Percentiles rank a stretch among this genome's conserved stretches.
Evolutionary conservation across 441 rosid genomes (phyloP).

Genomic region (Geranium incanum): DNA sequence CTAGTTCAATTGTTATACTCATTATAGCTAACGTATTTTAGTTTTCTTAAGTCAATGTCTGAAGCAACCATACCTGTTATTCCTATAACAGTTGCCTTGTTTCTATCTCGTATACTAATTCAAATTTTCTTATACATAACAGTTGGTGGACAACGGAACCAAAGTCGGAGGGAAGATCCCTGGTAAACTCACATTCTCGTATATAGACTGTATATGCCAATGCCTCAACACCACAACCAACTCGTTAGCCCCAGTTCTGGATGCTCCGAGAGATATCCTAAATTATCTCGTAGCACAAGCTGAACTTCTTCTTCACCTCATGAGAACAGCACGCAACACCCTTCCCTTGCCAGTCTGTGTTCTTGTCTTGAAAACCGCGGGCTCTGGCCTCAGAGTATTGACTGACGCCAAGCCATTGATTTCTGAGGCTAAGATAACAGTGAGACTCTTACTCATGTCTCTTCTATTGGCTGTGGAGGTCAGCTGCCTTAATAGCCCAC

Average conservation of each 20-base stretch:
- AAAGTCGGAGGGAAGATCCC: slow-evolving; percentile 37
- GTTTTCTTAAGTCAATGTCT: not conserved
- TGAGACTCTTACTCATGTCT: slow-evolving; percentile 56
- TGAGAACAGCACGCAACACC: slow-evolving; percentile 38
- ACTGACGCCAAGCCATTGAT: slow-evolving; percentile 41
- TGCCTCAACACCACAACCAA: slow-evolving; percentile 34
- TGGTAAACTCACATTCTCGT: slow-evolving; percentile 40
- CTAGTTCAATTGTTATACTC: not conserved
- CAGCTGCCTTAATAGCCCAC: slow-evolving; percentile 25
- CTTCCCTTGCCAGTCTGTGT: slow-evolving; percentile 41
- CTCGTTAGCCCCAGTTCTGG: slow-evolving; percentile 39
- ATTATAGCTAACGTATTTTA: not conserved
- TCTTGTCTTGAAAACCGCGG: slow-evolving; percentile 48
- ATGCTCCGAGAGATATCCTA: slow-evolving; percentile 45
- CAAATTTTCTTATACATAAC: slow-evolving; percentile 23
- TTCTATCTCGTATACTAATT: slow-evolving; percentile 12
- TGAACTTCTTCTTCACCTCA: slow-evolving; percentile 57
- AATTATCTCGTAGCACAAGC: slow-evolving; percentile 58
- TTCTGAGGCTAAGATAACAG: slow-evolving; percentile 35
- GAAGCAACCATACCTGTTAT: not conserved
- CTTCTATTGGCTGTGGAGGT: slow-evolving; percentile 51
- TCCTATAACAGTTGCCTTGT: slow-evolving; percentile 11
- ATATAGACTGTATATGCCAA: slow-evolving; percentile 44
- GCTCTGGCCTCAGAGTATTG: slow-evolving; percentile 58
- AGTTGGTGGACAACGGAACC: slow-evolving; percentile 40